Conservation (phyloP, 2,329 filamentous ascomycete genomes). For the Corniculantispora saksenae region DNA sequence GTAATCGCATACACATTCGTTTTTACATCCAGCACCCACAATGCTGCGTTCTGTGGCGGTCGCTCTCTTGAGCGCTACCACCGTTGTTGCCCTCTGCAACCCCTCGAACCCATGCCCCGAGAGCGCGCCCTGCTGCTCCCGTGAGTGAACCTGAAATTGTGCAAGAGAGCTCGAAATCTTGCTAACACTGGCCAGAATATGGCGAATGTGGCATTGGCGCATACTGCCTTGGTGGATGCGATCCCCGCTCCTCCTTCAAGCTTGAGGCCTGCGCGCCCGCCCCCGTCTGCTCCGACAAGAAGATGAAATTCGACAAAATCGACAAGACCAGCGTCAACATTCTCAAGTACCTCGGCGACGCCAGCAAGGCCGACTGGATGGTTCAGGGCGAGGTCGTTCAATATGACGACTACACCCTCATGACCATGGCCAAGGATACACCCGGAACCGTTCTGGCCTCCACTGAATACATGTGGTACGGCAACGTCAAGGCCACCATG, state of each 20-base stretch:
- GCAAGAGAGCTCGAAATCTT: no score
- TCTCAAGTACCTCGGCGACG: constrained; percentile 82
- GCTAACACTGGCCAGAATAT: constrained; percentile 63
- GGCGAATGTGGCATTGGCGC: constrained; percentile 90
- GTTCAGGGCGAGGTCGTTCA: constrained; percentile 73
- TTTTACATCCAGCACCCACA: constrained; percentile 15
- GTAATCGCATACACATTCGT: not conserved
- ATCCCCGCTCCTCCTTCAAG: constrained; percentile 79
- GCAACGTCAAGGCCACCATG: constrained; percentile 81
- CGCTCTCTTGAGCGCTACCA: constrained; percentile 35
- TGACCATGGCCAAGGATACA: constrained; percentile 87
- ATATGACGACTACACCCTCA: constrained; percentile 69
- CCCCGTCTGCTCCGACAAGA: constrained; percentile 76
- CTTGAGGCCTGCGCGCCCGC: constrained; percentile 83
- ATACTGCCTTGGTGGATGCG: constrained; percentile 94
- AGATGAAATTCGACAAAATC: constrained; percentile 72
- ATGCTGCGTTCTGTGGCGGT: constrained; percentile 37
- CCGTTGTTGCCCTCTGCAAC: constrained; percentile 44
- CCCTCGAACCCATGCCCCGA: constrained; percentile 66
- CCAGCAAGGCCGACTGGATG: constrained; percentile 82
- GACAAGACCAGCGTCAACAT: constrained; percentile 67
- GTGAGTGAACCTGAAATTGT: constrained; percentile 51
- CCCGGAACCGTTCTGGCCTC: constrained; percentile 84
- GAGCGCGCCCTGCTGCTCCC: constrained; percentile 75
- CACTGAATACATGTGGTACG: constrained; percentile 95